Evolutionary conservation across 2,329 filamentous ascomycete species (phyloP), one percentile per base, ranked within the genome.

Genomic region (Passalora sequoiae): DNA sequence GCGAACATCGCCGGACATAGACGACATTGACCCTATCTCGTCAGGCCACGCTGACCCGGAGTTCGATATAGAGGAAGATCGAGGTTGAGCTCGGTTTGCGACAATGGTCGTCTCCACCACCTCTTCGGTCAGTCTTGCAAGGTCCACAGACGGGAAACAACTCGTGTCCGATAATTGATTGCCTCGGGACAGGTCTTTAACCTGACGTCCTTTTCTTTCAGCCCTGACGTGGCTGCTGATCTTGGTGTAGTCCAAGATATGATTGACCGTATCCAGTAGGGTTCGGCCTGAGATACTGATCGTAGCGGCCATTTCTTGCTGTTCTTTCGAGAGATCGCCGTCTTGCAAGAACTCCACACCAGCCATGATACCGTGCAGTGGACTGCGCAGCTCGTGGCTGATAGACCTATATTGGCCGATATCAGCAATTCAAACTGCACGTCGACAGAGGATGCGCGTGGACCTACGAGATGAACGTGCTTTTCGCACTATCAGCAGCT

Each of bases 401-500:
- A 77, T 68, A 0, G 69, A n/a, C n/a, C n/a, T n/a, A n/a, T n/a
- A n/a, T n/a, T n/a, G n/a, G n/a, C n/a, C n/a, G n/a, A n/a, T n/a
- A n/a, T n/a, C n/a, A n/a, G n/a, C n/a, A n/a, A n/a, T n/a, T n/a
- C n/a, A n/a, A n/a, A n/a, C n/a, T n/a, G n/a, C n/a, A n/a, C n/a
- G n/a, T n/a, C n/a, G n/a, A n/a, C n/a, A n/a, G n/a, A n/a, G n/a
- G n/a, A n/a, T n/a, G n/a, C n/a, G n/a, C n/a, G n/a, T n/a, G n/a
- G n/a, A n/a, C n/a, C n/a, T n/a, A 72, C 0, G 69, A 68, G 7
- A 77, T 69, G 30, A 77, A 73, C 4, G 72, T 71, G 1, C 67
- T 66, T 44, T 77, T 77, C 12, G 70, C 66, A 46, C 68, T 65
- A 20, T 73, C 69, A 4, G 66, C 59, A 6, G 62, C 62, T 3